Conservation (phyloP, 441 rosid species). For the Eutrema salsugineum region DNA sequence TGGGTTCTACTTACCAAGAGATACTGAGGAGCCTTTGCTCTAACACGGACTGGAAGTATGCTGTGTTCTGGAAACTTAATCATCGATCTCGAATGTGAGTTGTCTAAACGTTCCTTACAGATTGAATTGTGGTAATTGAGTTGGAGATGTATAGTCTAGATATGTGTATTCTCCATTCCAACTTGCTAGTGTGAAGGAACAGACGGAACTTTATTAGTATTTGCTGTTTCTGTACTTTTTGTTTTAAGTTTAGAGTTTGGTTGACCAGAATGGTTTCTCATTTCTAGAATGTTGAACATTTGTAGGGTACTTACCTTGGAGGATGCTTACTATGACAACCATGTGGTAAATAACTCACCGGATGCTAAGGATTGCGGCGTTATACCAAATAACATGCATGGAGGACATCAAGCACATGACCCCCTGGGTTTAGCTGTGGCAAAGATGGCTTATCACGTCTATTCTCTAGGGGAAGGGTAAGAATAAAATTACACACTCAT, state of each 20-base stretch:
- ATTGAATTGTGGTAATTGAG: neutral
- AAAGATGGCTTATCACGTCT: constrained; percentile 81
- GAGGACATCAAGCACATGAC: constrained; percentile 33
- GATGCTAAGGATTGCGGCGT: constrained; percentile 38
- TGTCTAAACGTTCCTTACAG: neutral
- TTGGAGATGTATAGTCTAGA: neutral
- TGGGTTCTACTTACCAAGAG: constrained; percentile 57
- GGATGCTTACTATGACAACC: constrained; percentile 69
- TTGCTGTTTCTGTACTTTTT: neutral
- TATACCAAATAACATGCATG: constrained; percentile 37
- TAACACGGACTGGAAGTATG: constrained; percentile 77
- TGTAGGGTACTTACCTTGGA: constrained; percentile 91
- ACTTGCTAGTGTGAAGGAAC: constrained; percentile 14
- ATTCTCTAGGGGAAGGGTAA: constrained; percentile 96
- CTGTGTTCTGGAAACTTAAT: constrained; percentile 88
- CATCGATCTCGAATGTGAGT: constrained; percentile 72
- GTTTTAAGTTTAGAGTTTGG: neutral
- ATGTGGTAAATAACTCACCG: constrained; percentile 35
- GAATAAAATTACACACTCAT: constrained; percentile 14
- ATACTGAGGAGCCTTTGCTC: constrained; percentile 74
- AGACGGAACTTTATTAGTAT: constrained; percentile 5
- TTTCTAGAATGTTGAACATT: constrained; percentile 1
- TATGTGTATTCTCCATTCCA: neutral
- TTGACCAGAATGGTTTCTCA: constrained; percentile 12
- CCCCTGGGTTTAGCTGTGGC: constrained; percentile 78